Evolutionary conservation across 1,139 yeast genomes (phyloP).

Genomic region (Zygosaccharomyces sapae): DNA sequence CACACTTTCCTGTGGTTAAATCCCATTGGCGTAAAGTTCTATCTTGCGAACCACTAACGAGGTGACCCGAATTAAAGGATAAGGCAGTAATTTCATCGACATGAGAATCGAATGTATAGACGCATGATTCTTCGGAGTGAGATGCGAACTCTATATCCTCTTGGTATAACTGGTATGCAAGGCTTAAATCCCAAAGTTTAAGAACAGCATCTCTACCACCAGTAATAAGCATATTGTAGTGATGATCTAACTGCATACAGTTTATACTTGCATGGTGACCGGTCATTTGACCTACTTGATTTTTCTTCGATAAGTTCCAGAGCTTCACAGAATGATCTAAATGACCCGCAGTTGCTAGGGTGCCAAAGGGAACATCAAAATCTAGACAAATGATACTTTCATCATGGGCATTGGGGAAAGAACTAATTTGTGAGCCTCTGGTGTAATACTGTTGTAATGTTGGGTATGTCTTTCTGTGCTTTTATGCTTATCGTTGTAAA

Average conservation of each 20-base stretch:
- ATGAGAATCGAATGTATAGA: conserved; percentile 56
- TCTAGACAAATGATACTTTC: conserved; percentile 53
- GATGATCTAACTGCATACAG: conserved; percentile 54
- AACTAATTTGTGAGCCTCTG: conserved; percentile 51
- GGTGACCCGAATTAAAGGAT: conserved; percentile 53
- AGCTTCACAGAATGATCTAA: conserved; percentile 77
- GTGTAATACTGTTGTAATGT: conserved; percentile 58
- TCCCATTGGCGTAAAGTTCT: conserved; percentile 79
- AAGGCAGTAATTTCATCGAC: conserved; percentile 61
- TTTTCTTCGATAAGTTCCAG: conserved; percentile 68
- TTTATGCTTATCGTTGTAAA: conserved; percentile 26
- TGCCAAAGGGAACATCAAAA: conserved; percentile 68
- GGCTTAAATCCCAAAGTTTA: conserved; percentile 53
- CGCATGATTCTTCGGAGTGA: conserved; percentile 28
- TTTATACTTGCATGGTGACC: conserved; percentile 56
- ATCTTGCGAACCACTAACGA: conserved; percentile 91
- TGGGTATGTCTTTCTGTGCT: conserved; percentile 49
- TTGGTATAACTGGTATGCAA: conserved; percentile 26
- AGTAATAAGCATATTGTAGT: conserved; percentile 46
- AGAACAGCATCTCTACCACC: conserved; percentile 62
- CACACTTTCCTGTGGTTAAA: conserved; percentile 62
- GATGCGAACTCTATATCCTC: conserved; percentile 31
- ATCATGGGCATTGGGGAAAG: conserved; percentile 47
- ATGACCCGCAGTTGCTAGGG: conserved; percentile 68
- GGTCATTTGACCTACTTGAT: conserved; percentile 46